Percentiles rank a stretch among this genome's conserved stretches.
phyloP scores from a whole-genome alignment of 2,329 filamentous ascomycete species.

The Colletotrichum sp. region DNA sequence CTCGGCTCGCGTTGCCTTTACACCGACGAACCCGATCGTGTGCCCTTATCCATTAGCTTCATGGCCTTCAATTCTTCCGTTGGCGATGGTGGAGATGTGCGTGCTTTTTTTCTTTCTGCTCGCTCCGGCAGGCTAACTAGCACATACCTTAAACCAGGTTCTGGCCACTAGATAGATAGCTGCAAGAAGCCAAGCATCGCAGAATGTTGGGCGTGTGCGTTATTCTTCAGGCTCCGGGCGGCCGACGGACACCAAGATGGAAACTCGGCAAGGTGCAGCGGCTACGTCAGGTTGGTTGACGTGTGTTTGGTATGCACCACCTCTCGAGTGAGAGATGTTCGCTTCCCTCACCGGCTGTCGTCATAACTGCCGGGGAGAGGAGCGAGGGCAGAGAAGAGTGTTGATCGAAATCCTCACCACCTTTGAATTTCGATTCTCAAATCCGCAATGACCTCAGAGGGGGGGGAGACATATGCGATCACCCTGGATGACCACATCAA shows the following conservation, averaged over 20 bases:
- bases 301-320: background rate
- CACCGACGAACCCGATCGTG: background rate
- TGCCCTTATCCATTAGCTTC: background rate
- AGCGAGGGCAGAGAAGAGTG: background rate
- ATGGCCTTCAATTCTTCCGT: background rate
- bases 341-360: background rate
- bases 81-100: background rate
- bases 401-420: background rate
- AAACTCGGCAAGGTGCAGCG: background rate
- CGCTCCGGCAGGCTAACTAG: background rate
- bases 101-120: background rate
- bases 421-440: background rate
- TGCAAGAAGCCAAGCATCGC: background rate
- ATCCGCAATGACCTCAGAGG: background rate
- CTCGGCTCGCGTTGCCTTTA: conserved; percentile 9
- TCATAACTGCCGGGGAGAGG: background rate
- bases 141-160: background rate
- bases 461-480: background rate
- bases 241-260: background rate
- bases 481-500: background rate
- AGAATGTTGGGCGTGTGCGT: background rate
- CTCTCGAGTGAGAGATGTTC: background rate
- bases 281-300: background rate
- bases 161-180: background rate
- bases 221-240: background rate